phyloP scores from a whole-genome alignment of 345 rosid species.

The Aegle marmelos region DNA sequence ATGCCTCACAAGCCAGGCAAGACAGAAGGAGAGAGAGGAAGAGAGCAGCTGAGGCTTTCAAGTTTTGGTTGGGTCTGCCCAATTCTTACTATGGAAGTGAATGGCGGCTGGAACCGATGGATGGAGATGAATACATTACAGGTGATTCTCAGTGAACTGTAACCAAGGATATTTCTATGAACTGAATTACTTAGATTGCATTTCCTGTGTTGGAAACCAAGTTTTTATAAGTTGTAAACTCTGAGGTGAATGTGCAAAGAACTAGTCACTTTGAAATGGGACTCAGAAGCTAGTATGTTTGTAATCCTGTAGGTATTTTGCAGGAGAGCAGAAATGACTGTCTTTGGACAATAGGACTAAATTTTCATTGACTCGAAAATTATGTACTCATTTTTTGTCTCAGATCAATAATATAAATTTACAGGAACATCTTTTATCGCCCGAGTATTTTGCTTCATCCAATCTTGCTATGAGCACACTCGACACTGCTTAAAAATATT shows the following conservation, averaged over 20 bases:
- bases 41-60: constrained; percentile 96
- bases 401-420: no score
- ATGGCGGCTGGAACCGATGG: constrained; percentile 55
- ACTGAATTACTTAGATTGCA: constrained; percentile 1
- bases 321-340: no score
- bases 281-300: background rate
- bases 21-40: constrained; percentile 74
- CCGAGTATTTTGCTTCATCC: no score
- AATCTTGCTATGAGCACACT: background rate
- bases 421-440: no score
- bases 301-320: no score
- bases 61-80: constrained; percentile 94
- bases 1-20: constrained; percentile 83
- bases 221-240: background rate
- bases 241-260: background rate
- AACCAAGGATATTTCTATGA: background rate
- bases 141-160: constrained; percentile 6
- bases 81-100: constrained; percentile 88
- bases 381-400: no score
- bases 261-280: background rate
- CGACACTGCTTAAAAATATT: background rate
- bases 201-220: background rate
- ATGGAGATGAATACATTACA: constrained; percentile 16
- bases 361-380: no score
- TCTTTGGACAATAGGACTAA: no score